Base-by-base conservation (phyloP, 2,329 filamentous ascomycete genomes). In the Pseudogymnoascus sp. region DNA sequence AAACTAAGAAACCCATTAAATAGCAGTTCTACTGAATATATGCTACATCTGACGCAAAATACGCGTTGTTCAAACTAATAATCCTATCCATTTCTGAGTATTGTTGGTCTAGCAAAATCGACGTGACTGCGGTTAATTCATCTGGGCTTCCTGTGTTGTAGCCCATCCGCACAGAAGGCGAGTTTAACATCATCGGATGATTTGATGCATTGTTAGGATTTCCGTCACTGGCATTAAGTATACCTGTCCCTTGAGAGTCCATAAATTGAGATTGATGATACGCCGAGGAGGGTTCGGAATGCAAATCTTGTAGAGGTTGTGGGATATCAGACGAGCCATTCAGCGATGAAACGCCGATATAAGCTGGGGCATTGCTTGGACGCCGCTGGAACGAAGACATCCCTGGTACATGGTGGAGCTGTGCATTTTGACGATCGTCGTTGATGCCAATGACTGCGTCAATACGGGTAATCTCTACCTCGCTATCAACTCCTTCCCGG, bases 21-120 rank as follows among this genome's bases (percentile, higher is more conserved):
- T 3, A 6, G n/a, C 2, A 2, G 8, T 6, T 30, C 8, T 52
- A 52, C 14, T 52, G 45, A 30, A 19, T 52, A 11, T 52, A 52
- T 52, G 45, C 45, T 55, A 60, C 35, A 35, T 62, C 45, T 30
- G 61, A 39, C 14, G 33, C 55, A 42, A 62, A 62, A 58, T 60
- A 60, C 4, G 33, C 64, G 58, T 62, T 62, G 49, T 67, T 63
- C 58, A 66, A 67, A 45, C 62, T 72, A 61, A 72, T 71, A 5
- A 72, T 66, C 8, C 70, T 66, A 58, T 72, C 70, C 63, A 71
- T 62, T 25, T 68, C 70, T 4, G 66, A 65, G 35, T 67, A 72
- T 39, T 71, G 68, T 25, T 70, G 69, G 41, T 66, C 68, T 16
- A 68, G 59, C 62, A 71, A 61, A 28, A 68, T 65, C 14, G 65